Base-by-base conservation (phyloP, 2,329 filamentous ascomycete species). In the Fusarium clavum region DNA sequence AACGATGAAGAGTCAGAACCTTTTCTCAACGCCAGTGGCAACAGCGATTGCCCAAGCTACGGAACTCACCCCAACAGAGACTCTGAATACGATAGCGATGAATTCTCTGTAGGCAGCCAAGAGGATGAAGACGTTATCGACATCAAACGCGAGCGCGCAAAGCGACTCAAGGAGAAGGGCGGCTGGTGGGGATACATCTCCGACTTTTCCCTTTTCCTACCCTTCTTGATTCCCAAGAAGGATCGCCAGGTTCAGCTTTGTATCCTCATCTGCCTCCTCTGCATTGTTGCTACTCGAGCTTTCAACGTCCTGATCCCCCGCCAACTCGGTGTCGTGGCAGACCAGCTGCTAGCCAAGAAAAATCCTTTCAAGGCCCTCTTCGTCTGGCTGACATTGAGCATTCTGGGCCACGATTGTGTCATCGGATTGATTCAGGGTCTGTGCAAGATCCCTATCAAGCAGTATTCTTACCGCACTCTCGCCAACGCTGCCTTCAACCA, bases 401-500 rank as follows among this genome's bases (percentile, higher is more conserved):
- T 70, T 3, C 10, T 70, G 2, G 62, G 66, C 2, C 59, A 65
- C 4, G 64, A 72, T 2, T 48, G 53, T 13, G 22, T 65, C 0
- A 12, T 74, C 3, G 59, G 64, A 0, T 14, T 77, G 0, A 41
- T 79, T 3, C 51, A 75, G 25, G 40, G 47, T 1, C 38, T 80
- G 22, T 73, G 74, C 49, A 79, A 79, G 45, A 78, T 80, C 1
- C 78, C 79, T 0, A 79, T 80, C 13, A 73, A 75, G 70, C 78
- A 80, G 38, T 80, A 77, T 18, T 79, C 79, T 4, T 88, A 90
- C 67, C 82, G 85, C 49, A 82, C 84, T 20, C 83, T 93, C 48
- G 86, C 84, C 13, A 86, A 86, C 3, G 84, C 88, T 4, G 87
- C 90, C 0, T 93, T 92, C 75, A 83, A 85, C 60, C 90, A 93